Base-by-base conservation (phyloP, 176 grass and related monocot genomes). In the Aegilops bicornis region DNA sequence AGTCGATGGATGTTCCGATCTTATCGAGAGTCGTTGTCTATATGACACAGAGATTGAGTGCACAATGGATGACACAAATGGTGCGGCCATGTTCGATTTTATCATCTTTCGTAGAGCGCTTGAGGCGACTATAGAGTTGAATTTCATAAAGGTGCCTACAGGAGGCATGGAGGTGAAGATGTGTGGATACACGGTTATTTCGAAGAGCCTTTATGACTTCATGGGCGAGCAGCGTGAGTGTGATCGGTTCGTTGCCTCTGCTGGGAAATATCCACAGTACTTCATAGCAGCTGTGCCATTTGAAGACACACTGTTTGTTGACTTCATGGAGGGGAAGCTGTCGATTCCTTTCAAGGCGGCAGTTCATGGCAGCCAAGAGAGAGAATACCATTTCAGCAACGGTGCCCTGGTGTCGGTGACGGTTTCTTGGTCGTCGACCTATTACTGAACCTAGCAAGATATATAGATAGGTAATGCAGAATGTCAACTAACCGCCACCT, bases 361-460 rank as follows among this genome's bases (percentile, higher is more conserved):
- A 3, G 72, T 48, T 75, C 72, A 75, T 75, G 72, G 72, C 40
- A 75, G 72, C 72, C 72, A 75, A 27, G 72, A 75, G 72, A 75
- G 25, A 48, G 23, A 75, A 75, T 75, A 75, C 40, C 40, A 14
- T 14, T 75, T 75, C 42, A 42, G 4, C 42, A 75, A 75, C 72
- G 13, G 72, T 45, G 72, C 40, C 3, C 7, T 48, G 40, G 72
- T 75, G 72, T 43, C 10, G 6, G 23, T 17, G 23, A 48, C n/a
- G 13, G 72, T 75, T 29, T 75, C 72, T 48, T 75, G 72, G 72
- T 75, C 72, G 42, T 27, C 42, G 72, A 43, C 23, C 12, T 75
- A 48, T 75, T 48, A 48, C 13, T 75, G 39, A 47, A 22, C 54
- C 54, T 58, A 58, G 19, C 19, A 58, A 58, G 19, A 58, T 20